phyloP scores from a whole-genome alignment of 179 eudicot genomes.

The Spergularia azorica region DNA sequence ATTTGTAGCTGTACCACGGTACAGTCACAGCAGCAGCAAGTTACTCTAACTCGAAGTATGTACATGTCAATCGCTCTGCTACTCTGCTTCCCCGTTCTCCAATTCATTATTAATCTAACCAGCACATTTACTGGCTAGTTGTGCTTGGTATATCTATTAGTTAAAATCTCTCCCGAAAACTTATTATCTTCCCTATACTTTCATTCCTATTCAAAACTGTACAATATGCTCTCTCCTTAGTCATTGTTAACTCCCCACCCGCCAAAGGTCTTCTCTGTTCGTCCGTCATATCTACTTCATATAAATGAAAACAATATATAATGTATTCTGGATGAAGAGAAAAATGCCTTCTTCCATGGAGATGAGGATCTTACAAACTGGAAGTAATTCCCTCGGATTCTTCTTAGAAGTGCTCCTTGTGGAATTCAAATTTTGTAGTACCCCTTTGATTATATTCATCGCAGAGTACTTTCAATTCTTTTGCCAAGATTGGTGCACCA shows the following conservation, averaged over 20 bases:
- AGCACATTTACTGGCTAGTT: constrained; percentile 20
- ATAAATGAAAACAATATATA: constrained; percentile 13
- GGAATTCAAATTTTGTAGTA: constrained; percentile 83
- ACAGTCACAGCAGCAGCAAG: constrained; percentile 9
- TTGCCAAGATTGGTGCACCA: constrained; percentile 75
- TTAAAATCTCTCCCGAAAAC: constrained; percentile 6
- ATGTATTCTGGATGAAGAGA: constrained; percentile 13
- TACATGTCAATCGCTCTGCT: constrained; percentile 17
- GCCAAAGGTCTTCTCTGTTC: background rate
- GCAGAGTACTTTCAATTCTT: constrained; percentile 74
- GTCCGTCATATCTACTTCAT: constrained; percentile 25
- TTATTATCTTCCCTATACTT: constrained; percentile 8
- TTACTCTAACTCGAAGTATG: constrained; percentile 12
- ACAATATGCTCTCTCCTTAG: constrained; percentile 24
- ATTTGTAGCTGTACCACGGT: background rate
- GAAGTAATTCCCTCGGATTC: constrained; percentile 8
- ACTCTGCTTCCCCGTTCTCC: constrained; percentile 18
- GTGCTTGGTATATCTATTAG: constrained; percentile 22
- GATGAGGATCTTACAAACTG: constrained; percentile 1
- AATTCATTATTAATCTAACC: constrained; percentile 19
- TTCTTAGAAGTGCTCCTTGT: constrained; percentile 83
- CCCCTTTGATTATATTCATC: constrained; percentile 89
- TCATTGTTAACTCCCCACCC: background rate
- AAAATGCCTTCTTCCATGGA: constrained; percentile 16
- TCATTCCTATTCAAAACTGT: constrained; percentile 31